Conservation (phyloP, 805 yeast genomes). For the Blastobotrys peoriensis region DNA sequence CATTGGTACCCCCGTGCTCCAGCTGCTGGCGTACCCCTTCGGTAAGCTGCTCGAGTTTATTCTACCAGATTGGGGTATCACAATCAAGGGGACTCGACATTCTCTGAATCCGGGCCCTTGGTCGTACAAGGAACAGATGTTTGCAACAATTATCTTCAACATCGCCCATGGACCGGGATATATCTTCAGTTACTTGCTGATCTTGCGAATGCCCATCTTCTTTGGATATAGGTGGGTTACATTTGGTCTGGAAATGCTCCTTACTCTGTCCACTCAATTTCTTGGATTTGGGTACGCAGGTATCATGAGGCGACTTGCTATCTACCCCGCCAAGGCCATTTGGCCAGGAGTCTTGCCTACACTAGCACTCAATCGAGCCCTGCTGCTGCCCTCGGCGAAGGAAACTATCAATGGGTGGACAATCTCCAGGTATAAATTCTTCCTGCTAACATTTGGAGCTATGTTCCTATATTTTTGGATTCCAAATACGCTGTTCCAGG, state of each 20-base stretch:
- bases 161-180: conserved; percentile 17
- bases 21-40: conserved; percentile 43
- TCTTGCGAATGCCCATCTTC: conserved; percentile 22
- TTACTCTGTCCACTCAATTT: conserved; percentile 43
- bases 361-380: conserved; percentile 44
- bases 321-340: conserved; percentile 38
- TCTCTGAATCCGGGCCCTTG: conserved; percentile 60
- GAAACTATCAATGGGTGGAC: conserved; percentile 50
- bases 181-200: conserved; percentile 9
- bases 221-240: conserved; percentile 31
- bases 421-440: conserved; percentile 46
- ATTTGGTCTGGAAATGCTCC: conserved; percentile 39
- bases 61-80: conserved; percentile 39
- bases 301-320: conserved; percentile 45
- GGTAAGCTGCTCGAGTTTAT: conserved; percentile 38
- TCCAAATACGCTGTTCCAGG: conserved; percentile 59
- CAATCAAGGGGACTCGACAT: conserved; percentile 34
- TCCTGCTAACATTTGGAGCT: conserved; percentile 35
- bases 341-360: conserved; percentile 52
- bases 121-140: conserved; percentile 60
- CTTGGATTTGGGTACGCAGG: conserved; percentile 49
- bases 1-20: conserved; percentile 38
- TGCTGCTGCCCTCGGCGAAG: conserved; percentile 16
- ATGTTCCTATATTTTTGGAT: conserved; percentile 57
- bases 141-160: conserved; percentile 39